Conservation (phyloP, 1,284 basidiomycete species). For the Rhodotorula sp. region DNA sequence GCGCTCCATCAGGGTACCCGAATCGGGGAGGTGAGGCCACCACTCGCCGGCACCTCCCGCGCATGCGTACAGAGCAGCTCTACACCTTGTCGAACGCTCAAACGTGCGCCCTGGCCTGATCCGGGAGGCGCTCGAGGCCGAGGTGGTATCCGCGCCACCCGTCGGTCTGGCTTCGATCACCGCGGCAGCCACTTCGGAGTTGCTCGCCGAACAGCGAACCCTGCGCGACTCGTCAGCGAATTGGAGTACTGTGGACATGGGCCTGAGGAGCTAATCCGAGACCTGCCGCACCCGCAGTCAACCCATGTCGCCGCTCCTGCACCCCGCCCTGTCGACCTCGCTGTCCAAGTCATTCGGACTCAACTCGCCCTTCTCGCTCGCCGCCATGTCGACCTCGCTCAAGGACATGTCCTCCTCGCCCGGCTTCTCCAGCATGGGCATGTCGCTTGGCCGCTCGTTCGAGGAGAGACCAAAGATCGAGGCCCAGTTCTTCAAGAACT, state of each 20-base stretch:
- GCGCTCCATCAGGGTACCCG: background rate
- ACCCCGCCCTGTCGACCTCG: slow-evolving; percentile 38
- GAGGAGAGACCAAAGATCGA: slow-evolving; percentile 44
- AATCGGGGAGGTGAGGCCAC: background rate
- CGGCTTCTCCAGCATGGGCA: slow-evolving; percentile 40
- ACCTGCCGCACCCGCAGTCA: background rate
- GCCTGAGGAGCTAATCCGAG: background rate
- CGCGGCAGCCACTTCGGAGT: background rate
- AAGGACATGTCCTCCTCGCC: slow-evolving; percentile 40
- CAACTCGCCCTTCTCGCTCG: slow-evolving; percentile 42
- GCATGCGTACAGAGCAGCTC: background rate
- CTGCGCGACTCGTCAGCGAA: background rate
- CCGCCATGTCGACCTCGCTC: slow-evolving; percentile 39
- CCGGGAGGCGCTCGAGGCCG: background rate
- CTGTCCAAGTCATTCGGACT: slow-evolving; percentile 39
- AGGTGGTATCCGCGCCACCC: background rate
- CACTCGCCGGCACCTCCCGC: background rate
- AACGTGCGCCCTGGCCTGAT: background rate
- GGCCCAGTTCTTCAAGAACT: slow-evolving; percentile 64
- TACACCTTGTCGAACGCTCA: background rate
- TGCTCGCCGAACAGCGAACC: background rate
- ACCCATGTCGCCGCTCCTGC: slow-evolving; percentile 39
- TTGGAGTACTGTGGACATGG: too few species aligned
- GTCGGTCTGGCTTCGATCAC: background rate
- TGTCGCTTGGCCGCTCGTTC: slow-evolving; percentile 43